Conservation (phyloP, 805 yeast genomes). For the Yarrowia hollandica region DNA sequence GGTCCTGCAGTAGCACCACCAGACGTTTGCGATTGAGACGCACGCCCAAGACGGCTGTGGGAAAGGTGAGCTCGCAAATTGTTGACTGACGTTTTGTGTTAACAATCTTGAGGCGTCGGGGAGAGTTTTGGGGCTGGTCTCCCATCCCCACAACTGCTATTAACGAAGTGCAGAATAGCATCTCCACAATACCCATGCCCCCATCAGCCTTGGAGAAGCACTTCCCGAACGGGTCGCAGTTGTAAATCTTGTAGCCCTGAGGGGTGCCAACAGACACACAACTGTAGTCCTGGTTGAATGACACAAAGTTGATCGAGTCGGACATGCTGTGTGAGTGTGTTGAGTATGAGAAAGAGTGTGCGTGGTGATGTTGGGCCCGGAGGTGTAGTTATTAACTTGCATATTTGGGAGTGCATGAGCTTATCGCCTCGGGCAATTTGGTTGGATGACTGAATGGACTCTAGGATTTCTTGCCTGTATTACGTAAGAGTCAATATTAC, state of each 20-base stretch:
- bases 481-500: too few relatives aligned
- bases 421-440: background rate
- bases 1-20: slow-evolving; percentile 74
- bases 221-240: slow-evolving; percentile 83
- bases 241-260: slow-evolving; percentile 68
- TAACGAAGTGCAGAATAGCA: slow-evolving; percentile 86
- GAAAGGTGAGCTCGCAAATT: slow-evolving; percentile 87
- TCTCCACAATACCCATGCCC: slow-evolving; percentile 63
- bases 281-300: slow-evolving; percentile 86
- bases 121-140: slow-evolving; percentile 60
- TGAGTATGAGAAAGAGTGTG: background rate
- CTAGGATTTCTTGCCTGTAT: too few relatives aligned
- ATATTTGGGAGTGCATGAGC: slow-evolving; percentile 24
- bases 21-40: slow-evolving; percentile 79
- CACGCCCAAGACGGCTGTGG: slow-evolving; percentile 69
- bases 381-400: slow-evolving; percentile 22
- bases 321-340: background rate
- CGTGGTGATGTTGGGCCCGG: slow-evolving; percentile 11
- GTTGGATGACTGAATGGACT: too few relatives aligned
- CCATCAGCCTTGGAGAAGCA: slow-evolving; percentile 54
- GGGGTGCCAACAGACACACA: slow-evolving; percentile 76
- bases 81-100: slow-evolving; percentile 71
- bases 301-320: slow-evolving; percentile 49
- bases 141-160: slow-evolving; percentile 82
- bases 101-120: slow-evolving; percentile 77